Evolutionary conservation across 108 stramenopile species (phyloP), one percentile per base, ranked within the genome.

Genomic region (Nitzschia putrida): DNA sequence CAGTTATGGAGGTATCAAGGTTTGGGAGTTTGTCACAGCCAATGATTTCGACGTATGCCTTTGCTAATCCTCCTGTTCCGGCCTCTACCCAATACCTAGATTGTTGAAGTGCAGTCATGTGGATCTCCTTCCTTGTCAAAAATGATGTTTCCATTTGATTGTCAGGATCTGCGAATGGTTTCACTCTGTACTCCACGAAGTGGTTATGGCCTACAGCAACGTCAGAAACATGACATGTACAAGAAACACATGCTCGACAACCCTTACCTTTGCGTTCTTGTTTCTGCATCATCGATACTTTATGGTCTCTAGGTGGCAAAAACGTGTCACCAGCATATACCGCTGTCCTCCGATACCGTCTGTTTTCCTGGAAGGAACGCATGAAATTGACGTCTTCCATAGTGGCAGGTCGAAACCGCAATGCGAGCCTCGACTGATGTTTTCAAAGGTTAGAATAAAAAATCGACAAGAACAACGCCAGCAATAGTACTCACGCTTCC

Each of bases 21-120:
- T 90, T 84, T 11, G 82, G 86, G n/a, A 90, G 72, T 14, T 83
- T 74, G 45, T 90, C 84, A 66, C 88, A 90, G 6, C 71, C 53
- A 37, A 90, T 34, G 20, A 90, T 58, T 68, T 90, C 88, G 0
- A 87, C 50, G 52, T 72, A 84, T 26, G 85, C 56, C 58, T 90
- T 85, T 24, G 86, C 88, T 6, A 87, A 61, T 8, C 42, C 44
- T 7, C 88, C 88, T 14, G 86, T 78, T 0, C 91, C 91, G 26
- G 82, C 74, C 61, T 89, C 83, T 23, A 85, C 71, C 91, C 91
- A 92, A 24, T 78, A 41, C 12, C 66, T 42, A 14, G 86, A 88
- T 51, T 77, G 81, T 37, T 68, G 66, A 47, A 68, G 41, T 1
- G 59, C 66, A 66, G 84, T 86, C 18, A 18, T 41, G 24, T 87